Evolutionary conservation across 2,329 filamentous ascomycete species (phyloP).

Genomic region (Rutstroemia sp.): DNA sequence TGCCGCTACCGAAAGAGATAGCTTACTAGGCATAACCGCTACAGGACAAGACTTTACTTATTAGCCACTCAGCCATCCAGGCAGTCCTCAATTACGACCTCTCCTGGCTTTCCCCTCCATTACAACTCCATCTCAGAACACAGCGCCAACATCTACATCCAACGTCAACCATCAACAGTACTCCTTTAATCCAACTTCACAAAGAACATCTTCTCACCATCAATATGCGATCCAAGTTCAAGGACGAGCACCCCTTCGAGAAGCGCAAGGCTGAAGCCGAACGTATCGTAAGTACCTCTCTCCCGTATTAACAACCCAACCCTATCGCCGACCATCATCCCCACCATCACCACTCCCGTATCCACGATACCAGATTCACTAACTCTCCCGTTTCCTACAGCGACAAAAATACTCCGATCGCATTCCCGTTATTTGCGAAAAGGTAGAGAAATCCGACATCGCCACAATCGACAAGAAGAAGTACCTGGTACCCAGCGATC

Average conservation of each 20-base stretch:
- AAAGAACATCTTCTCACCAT: constrained; percentile 28
- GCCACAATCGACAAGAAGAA: constrained; percentile 99
- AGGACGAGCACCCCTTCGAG: constrained; percentile 99
- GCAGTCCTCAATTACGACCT: background rate
- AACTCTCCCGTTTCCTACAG: constrained; percentile 11
- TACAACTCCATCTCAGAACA: constrained; percentile 4
- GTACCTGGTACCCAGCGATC: constrained; percentile 93
- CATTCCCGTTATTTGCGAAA: constrained; percentile 99
- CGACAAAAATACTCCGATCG: constrained; percentile 98
- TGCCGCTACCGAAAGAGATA: background rate
- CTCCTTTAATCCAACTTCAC: background rate
- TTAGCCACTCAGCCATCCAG: background rate
- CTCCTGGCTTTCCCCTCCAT: background rate
- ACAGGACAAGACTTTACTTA: background rate
- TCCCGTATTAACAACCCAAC: background rate
- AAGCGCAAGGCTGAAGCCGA: constrained; percentile 99
- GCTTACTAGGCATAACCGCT: background rate
- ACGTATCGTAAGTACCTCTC: constrained; percentile 41
- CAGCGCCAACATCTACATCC: constrained; percentile 1
- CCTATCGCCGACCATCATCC: constrained; percentile 1
- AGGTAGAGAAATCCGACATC: constrained; percentile 98
- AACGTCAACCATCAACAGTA: background rate
- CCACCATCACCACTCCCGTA: background rate
- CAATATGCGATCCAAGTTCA: constrained; percentile 98
- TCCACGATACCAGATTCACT: background rate